A percentile compares a stretch with the other conserved stretches of the same genome.
Conservation (phyloP, 805 yeast species). For the Ogataea zsoltii region DNA sequence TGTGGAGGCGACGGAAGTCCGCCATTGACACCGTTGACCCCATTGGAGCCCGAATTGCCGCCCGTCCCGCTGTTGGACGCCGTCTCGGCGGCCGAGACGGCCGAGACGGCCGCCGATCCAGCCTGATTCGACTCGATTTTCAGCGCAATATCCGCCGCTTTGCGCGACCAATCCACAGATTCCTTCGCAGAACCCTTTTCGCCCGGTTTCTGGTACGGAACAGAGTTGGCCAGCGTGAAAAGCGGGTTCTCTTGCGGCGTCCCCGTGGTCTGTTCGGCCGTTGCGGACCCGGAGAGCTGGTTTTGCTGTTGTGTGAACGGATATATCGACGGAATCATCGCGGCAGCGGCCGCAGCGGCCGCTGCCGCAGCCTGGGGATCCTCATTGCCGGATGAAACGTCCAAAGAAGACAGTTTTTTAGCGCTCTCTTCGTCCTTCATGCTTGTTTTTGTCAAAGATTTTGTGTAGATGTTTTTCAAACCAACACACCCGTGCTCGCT, state of each 20-base stretch:
- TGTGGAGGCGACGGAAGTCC: constrained; percentile 11
- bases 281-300: constrained; percentile 6
- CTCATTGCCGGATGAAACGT: neutral
- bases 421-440: constrained; percentile 19
- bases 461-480: constrained; percentile 2
- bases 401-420: constrained; percentile 12
- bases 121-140: no score
- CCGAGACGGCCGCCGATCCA: no score
- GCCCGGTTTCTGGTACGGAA: constrained; percentile 16
- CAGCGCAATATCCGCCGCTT: constrained; percentile 30
- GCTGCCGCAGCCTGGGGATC: constrained; percentile 2
- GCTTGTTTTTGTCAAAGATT: constrained; percentile 22
- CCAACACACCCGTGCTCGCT: no score
- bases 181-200: constrained; percentile 7
- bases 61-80: neutral
- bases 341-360: constrained; percentile 3
- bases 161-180: constrained; percentile 26
- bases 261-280: constrained; percentile 1
- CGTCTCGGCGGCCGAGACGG: no score
- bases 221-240: constrained; percentile 34
- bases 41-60: neutral
- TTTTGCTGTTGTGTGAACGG: constrained; percentile 19
- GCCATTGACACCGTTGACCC: constrained; percentile 4
- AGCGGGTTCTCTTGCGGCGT: constrained; percentile 28
- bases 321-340: constrained; percentile 14